Evolutionary conservation across 495 filamentous ascomycete genomes (phyloP), one percentile per base, ranked within the genome.

Genomic region (Rusavskia elegans): DNA sequence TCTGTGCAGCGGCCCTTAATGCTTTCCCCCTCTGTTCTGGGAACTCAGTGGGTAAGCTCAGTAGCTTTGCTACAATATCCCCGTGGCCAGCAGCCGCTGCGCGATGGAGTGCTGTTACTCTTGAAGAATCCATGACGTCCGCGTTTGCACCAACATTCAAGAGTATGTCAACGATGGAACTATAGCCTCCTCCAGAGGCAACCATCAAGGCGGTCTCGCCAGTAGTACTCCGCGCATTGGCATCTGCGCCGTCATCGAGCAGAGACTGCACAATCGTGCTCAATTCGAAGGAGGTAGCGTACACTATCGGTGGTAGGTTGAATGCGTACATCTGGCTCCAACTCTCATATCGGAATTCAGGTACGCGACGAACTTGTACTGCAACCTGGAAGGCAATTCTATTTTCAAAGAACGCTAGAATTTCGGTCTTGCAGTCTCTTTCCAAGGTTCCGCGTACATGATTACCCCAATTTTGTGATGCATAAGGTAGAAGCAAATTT

Each of bases 401-500:
- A 4, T 16, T 48, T 14, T 3, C 5, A 48, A 4, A 51, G 17
- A 51, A 40, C 2, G 3, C 20, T 3, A 51, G 2, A 1, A 51
- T 51, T 21, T 38, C 11, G 17, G 30, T 16, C 14, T 5, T 10
- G 17, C 30, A 35, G 20, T 9, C 10, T 9, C 39, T 25, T 51
- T 53, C 51, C 9, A 19, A 14, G 19, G n/a, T 4, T 44, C 42
- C 39, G 19, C 54, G 54, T 53, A 64, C 64, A 64, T 74, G 68
- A 40, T 67, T 10, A 1, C 64, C 73, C 72, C 69, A 75, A 51
- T 71, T 53, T 21, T 40, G 35, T n/a, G 63, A 53, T 0, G 69
- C 65, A 49, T 74, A 76, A 25, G 61, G 42, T 45, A 64, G 62
- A 29, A 76, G 57, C n/a, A n/a, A n/a, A n/a, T n/a, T n/a, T n/a